phyloP scores from a whole-genome alignment of 73 alveolate genomes.

The Loxodes magnus region DNA sequence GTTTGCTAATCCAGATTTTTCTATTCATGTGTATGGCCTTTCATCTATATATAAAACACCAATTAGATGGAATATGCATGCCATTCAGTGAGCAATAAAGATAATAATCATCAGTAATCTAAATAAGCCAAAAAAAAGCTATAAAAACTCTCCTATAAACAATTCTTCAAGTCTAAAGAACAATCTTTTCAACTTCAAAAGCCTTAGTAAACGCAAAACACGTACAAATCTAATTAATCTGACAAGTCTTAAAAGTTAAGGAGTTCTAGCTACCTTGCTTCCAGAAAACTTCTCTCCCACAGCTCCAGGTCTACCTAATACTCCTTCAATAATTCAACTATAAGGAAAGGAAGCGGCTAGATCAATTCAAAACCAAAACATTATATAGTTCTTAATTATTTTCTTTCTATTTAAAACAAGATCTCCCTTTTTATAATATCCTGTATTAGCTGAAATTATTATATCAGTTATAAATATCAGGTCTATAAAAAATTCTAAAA shows the following conservation, averaged over 20 bases:
- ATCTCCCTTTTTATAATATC: slow-evolving; percentile 18
- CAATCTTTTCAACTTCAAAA: slow-evolving; percentile 4
- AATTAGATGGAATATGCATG: slow-evolving; percentile 1
- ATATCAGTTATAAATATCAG: slow-evolving; percentile 8
- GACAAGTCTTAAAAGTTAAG: slow-evolving; percentile 6
- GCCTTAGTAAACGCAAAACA: not conserved
- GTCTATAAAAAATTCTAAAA: slow-evolving; percentile 5
- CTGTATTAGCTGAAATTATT: slow-evolving; percentile 16
- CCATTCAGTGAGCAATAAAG: slow-evolving; percentile 1
- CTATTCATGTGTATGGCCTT: slow-evolving; percentile 38
- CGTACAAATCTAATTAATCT: slow-evolving; percentile 14
- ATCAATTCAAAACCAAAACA: slow-evolving; percentile 19
- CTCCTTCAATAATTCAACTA: slow-evolving; percentile 8
- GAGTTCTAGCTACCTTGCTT: not conserved
- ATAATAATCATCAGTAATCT: not conserved
- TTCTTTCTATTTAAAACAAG: slow-evolving; percentile 8
- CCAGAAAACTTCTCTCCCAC: not conserved
- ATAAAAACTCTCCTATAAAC: not conserved
- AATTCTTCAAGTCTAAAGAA: slow-evolving; percentile 3
- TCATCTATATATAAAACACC: slow-evolving; percentile 1
- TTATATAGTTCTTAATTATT: slow-evolving; percentile 7
- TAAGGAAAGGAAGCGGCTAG: slow-evolving; percentile 11
- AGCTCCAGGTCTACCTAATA: not conserved
- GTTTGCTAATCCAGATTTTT: slow-evolving; percentile 23
- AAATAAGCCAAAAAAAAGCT: not conserved